A percentile compares a stretch with the other conserved stretches of the same genome.
Evolutionary conservation across 495 filamentous ascomycete genomes (phyloP).

Genomic region (Hypomontagnella monticulosa): DNA sequence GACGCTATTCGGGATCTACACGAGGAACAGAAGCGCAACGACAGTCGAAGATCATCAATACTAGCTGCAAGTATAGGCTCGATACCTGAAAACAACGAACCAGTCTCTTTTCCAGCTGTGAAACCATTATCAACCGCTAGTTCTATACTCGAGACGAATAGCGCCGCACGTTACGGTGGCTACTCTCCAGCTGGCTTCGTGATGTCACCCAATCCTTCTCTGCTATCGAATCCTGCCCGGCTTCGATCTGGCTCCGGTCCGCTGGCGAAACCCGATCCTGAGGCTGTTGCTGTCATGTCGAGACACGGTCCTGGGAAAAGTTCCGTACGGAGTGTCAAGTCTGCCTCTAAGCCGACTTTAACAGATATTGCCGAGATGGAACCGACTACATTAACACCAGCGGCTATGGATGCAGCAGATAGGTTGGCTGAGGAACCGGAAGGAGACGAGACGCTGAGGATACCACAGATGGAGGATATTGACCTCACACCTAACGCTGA

Average conservation of each 20-base stretch:
- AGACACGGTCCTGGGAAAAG: constrained; percentile 58
- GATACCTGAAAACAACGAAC: constrained; percentile 50
- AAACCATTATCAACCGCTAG: constrained; percentile 67
- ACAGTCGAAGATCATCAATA: constrained; percentile 68
- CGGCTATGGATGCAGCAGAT: constrained; percentile 58
- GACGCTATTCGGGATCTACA: constrained; percentile 84
- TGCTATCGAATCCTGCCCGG: constrained; percentile 63
- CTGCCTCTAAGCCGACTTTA: constrained; percentile 53
- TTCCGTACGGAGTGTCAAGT: constrained; percentile 54
- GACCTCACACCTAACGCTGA: constrained; percentile 42
- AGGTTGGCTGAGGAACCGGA: constrained; percentile 46
- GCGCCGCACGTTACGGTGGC: constrained; percentile 70
- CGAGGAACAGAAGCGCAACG: constrained; percentile 75
- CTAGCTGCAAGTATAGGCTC: constrained; percentile 53
- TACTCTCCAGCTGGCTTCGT: constrained; percentile 75
- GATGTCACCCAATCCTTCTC: constrained; percentile 71
- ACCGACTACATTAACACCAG: constrained; percentile 53
- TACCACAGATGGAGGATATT: constrained; percentile 35
- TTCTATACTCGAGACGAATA: constrained; percentile 75
- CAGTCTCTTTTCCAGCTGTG: constrained; percentile 43
- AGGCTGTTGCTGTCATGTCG: constrained; percentile 46
- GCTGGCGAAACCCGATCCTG: constrained; percentile 46
- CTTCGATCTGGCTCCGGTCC: constrained; percentile 62
- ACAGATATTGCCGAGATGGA: constrained; percentile 59
- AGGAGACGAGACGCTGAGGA: constrained; percentile 44